These are phyloP conservation scores for Emydomyces testavorans DNA, from an alignment of 2,329 filamentous ascomycete species.

Conservation along the genomic window DNA sequence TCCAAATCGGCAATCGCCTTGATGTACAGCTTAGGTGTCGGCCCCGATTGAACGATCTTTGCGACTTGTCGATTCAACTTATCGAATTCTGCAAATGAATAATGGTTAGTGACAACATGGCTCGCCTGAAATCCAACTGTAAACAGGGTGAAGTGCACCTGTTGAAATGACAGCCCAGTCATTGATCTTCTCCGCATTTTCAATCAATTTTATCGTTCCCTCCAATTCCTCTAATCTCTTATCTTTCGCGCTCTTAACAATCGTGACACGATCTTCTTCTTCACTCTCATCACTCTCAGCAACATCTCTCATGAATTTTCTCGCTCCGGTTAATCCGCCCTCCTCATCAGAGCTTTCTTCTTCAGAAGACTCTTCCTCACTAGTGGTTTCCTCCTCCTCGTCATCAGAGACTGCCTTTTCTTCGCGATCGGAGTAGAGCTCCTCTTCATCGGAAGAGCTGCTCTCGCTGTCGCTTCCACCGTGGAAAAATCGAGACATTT, in stretches of 20 bases:
- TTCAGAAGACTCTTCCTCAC: slow-evolving; percentile 47
- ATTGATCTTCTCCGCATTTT: slow-evolving; percentile 94
- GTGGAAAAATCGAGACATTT: slow-evolving; percentile 95
- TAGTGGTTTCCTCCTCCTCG: slow-evolving; percentile 43
- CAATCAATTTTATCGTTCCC: slow-evolving; percentile 75
- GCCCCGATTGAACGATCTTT: slow-evolving; percentile 65
- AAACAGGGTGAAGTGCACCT: slow-evolving; percentile 46
- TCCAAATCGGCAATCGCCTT: slow-evolving; percentile 88
- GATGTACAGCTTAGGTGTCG: slow-evolving; percentile 81
- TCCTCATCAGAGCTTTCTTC: slow-evolving; percentile 44
- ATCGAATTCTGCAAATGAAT: slow-evolving; percentile 60
- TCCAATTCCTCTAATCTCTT: slow-evolving; percentile 93
- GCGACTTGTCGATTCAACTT: slow-evolving; percentile 79
- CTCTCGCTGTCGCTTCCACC: slow-evolving; percentile 93
- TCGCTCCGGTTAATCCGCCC: slow-evolving; percentile 58
- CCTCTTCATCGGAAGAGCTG: slow-evolving; percentile 87
- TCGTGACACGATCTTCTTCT: slow-evolving; percentile 71
- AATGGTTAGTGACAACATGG: slow-evolving; percentile 15
- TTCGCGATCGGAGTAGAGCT: slow-evolving; percentile 74
- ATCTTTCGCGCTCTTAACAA: slow-evolving; percentile 96
- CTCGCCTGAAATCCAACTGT: slow-evolving; percentile 5
- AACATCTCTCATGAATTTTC: slow-evolving; percentile 68
- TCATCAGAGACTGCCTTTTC: slow-evolving; percentile 44
- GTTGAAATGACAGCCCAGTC: slow-evolving; percentile 90
- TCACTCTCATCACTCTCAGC: slow-evolving; percentile 71